Evolutionary conservation across 805 yeast species (phyloP), one percentile per base, ranked within the genome.

Genomic region (Wickerhamiella qilinensis): DNA sequence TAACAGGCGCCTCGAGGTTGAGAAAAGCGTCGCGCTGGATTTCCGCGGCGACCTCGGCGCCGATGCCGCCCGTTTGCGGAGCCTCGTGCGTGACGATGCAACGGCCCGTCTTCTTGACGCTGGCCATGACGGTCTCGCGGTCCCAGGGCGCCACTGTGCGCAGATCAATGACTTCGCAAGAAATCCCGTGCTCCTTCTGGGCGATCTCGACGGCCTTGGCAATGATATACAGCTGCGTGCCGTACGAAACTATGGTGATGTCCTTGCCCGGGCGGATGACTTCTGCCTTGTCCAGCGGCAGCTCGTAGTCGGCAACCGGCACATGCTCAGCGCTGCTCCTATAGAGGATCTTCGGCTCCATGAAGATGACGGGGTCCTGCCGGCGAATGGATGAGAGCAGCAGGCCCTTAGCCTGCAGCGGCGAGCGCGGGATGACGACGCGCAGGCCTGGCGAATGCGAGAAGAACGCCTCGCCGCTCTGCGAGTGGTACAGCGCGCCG

Each of bases 401-500:
- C 58, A 85, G 68, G 54, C 95, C 96, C 64, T 80, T 82, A 58
- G 83, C 79, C 65, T 85, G 94, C 58, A 77, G 84, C 32, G 94
- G 84, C 37, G 88, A 76, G 62, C 77, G 81, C 39, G 96, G 96
- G 33, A 91, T 78, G 38, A 85, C 65, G 31, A 85, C 94, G 65
- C 83, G 83, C 61, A 85, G 64, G 59, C 96, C 96, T 39, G 96
- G 95, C 49, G 82, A 80, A 35, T 93, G 74, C 48, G 93, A 88
- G 60, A 85, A 85, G 88, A 93, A 85, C 37, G 94, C 86, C 40
- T 94, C 76, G 57, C 75, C 85, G 64, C 81, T 83, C 63, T 85
- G 96, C 19, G 95, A 85, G 63, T 85, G 96, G 62, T 85, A 94
- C 43, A 94, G 93, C 46, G 76, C 96, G 51, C 88, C 95, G 71